Base-by-base conservation (phyloP, 257 asterid genomes). In the Lantana camara region DNA sequence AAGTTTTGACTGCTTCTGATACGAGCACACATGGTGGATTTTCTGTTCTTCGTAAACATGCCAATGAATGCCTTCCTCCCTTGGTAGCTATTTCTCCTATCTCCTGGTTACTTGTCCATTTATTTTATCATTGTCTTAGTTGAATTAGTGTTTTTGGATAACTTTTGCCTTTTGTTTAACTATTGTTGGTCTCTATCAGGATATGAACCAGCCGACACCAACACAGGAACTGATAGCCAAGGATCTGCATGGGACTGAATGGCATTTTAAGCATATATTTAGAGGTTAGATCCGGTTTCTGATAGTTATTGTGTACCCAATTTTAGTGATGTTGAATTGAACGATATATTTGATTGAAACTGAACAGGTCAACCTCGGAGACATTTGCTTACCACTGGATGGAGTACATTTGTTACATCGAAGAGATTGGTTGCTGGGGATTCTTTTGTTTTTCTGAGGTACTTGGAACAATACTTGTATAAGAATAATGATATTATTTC, bases 21-120 rank as follows among this genome's bases (percentile, higher is more conserved):
- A 90, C 97, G 16, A 90, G 96, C 69, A 90, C 97, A 1, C 97
- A 90, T 27, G 97, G 97, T 57, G 97, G 97, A 63, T 90, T 90
- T 64, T 90, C 97, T 4, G 97, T 90, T 57, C 97, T 87, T 47
- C 85, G 97, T 12, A 90, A 83, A 60, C 97, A 90, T 22, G 97
- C 97, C 3, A 90, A 75, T 10, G 96, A 90, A 47, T 90, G 97
- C 73, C 97, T 90, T 57, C 97, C 97, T 19, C 90, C 88, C 7
- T 73, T 90, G 97, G 97, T 90, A 85, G 57, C 24, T 8, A 51
- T 57, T 46, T 50, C 19, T 12, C 9, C 14, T 50, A 46, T 54
- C 29, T 13, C 58, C 22, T 37, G n/a, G 3, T 9, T 45, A 7
- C 24, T 20, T 52, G n/a, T 22, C 50, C 10, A 12, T 49, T 13